Conservation (phyloP, 768 basidiomycete genomes). For the Dioszegia aurantiaca region DNA sequence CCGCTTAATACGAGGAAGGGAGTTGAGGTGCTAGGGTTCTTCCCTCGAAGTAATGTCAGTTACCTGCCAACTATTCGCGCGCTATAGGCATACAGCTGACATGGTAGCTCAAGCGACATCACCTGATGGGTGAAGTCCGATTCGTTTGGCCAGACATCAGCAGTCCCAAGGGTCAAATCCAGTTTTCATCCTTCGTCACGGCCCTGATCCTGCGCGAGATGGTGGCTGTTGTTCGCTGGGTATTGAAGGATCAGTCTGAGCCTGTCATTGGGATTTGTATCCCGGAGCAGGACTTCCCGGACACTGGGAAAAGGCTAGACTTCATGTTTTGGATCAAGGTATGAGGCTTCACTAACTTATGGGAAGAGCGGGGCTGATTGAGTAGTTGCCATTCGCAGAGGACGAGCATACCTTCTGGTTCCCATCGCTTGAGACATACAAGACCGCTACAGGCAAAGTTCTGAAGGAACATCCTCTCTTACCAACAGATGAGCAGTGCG, state of each 20-base stretch:
- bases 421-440: slow-evolving; percentile 69
- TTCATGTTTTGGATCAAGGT: slow-evolving; percentile 83
- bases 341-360: slow-evolving; percentile 9
- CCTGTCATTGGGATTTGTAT: slow-evolving; percentile 80
- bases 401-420: slow-evolving; percentile 86
- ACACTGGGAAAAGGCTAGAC: slow-evolving; percentile 57
- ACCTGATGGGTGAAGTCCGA: slow-evolving; percentile 76
- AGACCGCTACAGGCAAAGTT: slow-evolving; percentile 70
- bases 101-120: slow-evolving; percentile 73
- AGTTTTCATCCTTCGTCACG: slow-evolving; percentile 79
- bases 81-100: slow-evolving; percentile 1
- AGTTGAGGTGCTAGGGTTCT: slow-evolving; percentile 84
- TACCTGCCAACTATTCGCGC: background rate
- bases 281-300: slow-evolving; percentile 62
- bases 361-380: background rate
- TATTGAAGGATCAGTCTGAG: slow-evolving; percentile 67
- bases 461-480: slow-evolving; percentile 63
- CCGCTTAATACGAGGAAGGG: slow-evolving; percentile 73
- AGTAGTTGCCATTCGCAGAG: slow-evolving; percentile 90
- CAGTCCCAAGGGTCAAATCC: slow-evolving; percentile 70
- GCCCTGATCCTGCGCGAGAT: slow-evolving; percentile 69
- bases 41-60: slow-evolving; percentile 64
- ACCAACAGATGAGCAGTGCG: slow-evolving; percentile 48
- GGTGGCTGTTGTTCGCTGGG: slow-evolving; percentile 80
- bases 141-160: slow-evolving; percentile 76